Base-by-base conservation (phyloP, 257 asterid genomes). In the Cruciata laevipes region DNA sequence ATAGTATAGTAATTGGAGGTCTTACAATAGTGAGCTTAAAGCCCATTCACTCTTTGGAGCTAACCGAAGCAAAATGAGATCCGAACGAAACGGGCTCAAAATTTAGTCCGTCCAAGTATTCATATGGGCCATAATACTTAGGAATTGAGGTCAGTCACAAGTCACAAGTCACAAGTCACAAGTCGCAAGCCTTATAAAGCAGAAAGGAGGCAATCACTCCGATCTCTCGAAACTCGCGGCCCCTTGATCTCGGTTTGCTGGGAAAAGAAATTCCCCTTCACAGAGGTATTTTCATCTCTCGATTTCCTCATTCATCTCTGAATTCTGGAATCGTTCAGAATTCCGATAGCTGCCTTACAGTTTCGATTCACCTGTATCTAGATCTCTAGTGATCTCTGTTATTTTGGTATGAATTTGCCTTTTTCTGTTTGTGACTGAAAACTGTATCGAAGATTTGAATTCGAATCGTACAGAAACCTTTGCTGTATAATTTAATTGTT, bases 311-410 rank as follows among this genome's bases (percentile, higher is more conserved):
- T 16, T 17, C 27, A 16, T 6, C 40, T 51, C 30, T 18, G 0
- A 0, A 18, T 3, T 37, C 12, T 21, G 12, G 10, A 7, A 14
- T 21, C 11, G 12, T 31, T 27, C 30, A 27, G 30, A 27, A 27
- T 27, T 25, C 49, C 42, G 9, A 17, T 5, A 8, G n/a, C 21
- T 12, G 7, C 35, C 12, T 33, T 16, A 3, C 38, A 14, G 42
- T 14, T 20, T 60, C 30, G 3, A 6, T 66, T 35, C 42, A 6
- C 65, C 63, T 32, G 37, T 59, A 25, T 25, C 53, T 42, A 69
- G 78, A 74, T 74, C 78, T 69, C 65, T 53, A 52, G 51, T 11
- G 44, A 65, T 71, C 33, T 42, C 12, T 18, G n/a, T 56, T 18
- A 18, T 25, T 25, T 40, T 14, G 73, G 69, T 74, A 42, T 17